These are phyloP conservation scores for Evansstolkia leycettana DNA, from an alignment of 495 filamentous ascomycete genomes.

Conservation along the genomic window DNA sequence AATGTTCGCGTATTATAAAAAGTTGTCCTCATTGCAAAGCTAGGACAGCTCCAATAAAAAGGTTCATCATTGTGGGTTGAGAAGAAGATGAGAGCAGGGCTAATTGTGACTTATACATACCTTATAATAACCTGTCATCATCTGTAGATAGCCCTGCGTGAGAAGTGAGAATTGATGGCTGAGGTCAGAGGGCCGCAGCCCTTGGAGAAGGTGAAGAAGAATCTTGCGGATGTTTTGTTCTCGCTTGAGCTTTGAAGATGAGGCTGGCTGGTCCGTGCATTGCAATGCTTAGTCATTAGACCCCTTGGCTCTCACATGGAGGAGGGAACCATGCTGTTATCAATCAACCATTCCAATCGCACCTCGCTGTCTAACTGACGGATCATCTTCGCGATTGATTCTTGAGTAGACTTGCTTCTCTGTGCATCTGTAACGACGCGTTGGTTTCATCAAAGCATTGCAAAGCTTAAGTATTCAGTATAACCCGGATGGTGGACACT, in stretches of 20 bases:
- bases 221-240: slow-evolving; percentile 1
- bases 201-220: slow-evolving; percentile 14
- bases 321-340: too few relatives aligned
- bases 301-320: too few relatives aligned
- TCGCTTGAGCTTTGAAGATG: neutral
- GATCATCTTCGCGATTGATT: too few relatives aligned
- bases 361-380: too few relatives aligned
- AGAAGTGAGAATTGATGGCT: slow-evolving; percentile 1
- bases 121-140: slow-evolving; percentile 25
- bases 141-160: slow-evolving; percentile 8
- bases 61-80: slow-evolving; percentile 42
- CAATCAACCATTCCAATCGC: too few relatives aligned
- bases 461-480: too few relatives aligned
- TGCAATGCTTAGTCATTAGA: slow-evolving; percentile 1
- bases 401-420: too few relatives aligned
- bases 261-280: neutral
- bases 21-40: slow-evolving; percentile 41
- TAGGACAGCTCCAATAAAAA: slow-evolving; percentile 98
- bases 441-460: too few relatives aligned
- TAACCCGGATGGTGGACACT: too few relatives aligned
- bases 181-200: slow-evolving; percentile 25
- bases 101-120: slow-evolving; percentile 13
- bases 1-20: slow-evolving; percentile 34
- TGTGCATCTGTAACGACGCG: too few relatives aligned
- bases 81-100: slow-evolving; percentile 1